These are phyloP conservation scores for Clitocybe nebularis DNA, from an alignment of 1,284 basidiomycete genomes.

Conservation along the genomic window DNA sequence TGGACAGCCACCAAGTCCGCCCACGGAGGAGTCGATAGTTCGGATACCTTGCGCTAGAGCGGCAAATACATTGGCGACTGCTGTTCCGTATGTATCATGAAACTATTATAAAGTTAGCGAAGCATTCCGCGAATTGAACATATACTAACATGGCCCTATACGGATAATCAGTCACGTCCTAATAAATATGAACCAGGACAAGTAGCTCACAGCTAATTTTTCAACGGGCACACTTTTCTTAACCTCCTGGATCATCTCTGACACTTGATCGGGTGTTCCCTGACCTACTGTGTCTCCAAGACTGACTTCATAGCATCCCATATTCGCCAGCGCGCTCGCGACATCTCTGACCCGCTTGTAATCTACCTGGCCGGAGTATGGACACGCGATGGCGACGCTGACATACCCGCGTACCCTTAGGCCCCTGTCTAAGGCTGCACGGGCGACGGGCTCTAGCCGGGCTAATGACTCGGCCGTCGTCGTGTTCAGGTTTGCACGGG, in stretches of 20 bases:
- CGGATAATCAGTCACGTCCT: background rate
- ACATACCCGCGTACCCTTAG: conserved; percentile 86
- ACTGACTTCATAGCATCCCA: conserved; percentile 94
- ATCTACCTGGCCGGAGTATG: conserved; percentile 80
- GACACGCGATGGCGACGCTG: conserved; percentile 82
- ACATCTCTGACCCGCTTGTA: conserved; percentile 67
- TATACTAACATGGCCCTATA: conserved; percentile 56
- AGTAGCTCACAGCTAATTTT: conserved; percentile 63
- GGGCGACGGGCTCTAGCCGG: conserved; percentile 61
- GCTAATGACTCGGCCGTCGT: conserved; percentile 71
- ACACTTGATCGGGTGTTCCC: conserved; percentile 71
- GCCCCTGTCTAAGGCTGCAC: conserved; percentile 55
- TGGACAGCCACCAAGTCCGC: conserved; percentile 90
- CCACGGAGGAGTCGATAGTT: conserved; percentile 73
- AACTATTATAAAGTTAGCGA: conserved; percentile 47
- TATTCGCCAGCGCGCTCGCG: conserved; percentile 68
- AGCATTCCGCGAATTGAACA: background rate
- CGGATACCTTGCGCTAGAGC: conserved; percentile 65
- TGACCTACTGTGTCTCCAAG: conserved; percentile 91
- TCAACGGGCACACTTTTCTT: conserved; percentile 57
- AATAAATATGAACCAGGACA: background rate
- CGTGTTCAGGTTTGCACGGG: conserved; percentile 82
- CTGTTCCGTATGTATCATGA: conserved; percentile 91
- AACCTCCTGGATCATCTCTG: conserved; percentile 68
- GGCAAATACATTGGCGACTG: conserved; percentile 66